Percentiles rank a stretch among this genome's conserved stretches.
These are phyloP conservation scores for Musa beccarii DNA, from an alignment of 176 grass and related monocot species.

Conservation along the genomic window DNA sequence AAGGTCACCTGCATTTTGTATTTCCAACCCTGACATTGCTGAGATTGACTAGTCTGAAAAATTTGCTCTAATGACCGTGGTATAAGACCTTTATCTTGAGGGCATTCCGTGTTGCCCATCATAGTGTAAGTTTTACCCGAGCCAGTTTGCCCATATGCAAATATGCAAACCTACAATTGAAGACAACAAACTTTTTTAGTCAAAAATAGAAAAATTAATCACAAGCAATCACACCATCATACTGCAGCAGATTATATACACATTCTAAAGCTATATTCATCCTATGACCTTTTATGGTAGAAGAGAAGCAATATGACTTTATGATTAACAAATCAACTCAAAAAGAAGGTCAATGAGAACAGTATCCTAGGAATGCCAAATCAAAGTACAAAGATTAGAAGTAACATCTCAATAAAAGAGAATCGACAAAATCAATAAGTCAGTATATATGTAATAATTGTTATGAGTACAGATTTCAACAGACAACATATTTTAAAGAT, in stretches of 20 bases:
- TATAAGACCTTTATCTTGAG: conserved; percentile 59
- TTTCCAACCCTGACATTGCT: conserved; percentile 83
- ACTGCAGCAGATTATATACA: too few relatives aligned
- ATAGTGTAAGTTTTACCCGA: conserved; percentile 99
- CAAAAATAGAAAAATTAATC: not conserved
- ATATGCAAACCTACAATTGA: conserved; percentile 72
- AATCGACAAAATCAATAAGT: too few relatives aligned
- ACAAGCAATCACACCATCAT: not conserved
- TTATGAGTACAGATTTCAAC: too few relatives aligned
- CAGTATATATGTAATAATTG: too few relatives aligned
- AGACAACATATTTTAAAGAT: not conserved
- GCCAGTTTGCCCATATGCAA: conserved; percentile 98
- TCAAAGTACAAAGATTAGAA: too few relatives aligned
- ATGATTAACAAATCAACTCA: too few relatives aligned
- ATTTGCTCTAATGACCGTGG: conserved; percentile 92
- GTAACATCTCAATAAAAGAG: too few relatives aligned
- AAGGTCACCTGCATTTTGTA: conserved; percentile 66
- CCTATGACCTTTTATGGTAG: not conserved
- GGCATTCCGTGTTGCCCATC: conserved; percentile 61
- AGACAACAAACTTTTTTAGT: not conserved
- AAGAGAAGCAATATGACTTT: not conserved
- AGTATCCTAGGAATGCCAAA: too few relatives aligned
- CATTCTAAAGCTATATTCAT: not conserved
- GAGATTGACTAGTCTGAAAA: conserved; percentile 51
- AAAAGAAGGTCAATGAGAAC: too few relatives aligned